Conservation (phyloP, 2,329 filamentous ascomycete species). For the Diaporthe sp. region DNA sequence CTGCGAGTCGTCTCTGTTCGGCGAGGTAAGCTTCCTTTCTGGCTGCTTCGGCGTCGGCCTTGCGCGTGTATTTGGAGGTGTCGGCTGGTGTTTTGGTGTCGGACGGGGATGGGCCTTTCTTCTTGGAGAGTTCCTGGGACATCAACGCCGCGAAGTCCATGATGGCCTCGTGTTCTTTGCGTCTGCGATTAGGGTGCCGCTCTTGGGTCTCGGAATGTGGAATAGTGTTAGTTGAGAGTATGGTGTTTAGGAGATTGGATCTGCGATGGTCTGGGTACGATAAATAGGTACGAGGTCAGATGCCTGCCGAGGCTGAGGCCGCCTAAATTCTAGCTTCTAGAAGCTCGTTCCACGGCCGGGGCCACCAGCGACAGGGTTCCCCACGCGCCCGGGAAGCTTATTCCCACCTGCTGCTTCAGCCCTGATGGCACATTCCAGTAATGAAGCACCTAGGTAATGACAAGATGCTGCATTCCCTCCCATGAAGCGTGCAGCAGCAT, state of each 20-base stretch:
- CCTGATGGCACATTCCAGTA: not conserved
- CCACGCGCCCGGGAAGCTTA: constrained; percentile 25
- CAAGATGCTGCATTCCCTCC: not conserved
- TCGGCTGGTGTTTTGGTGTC: constrained; percentile 35
- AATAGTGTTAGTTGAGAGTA: not conserved
- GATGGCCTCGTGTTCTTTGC: constrained; percentile 39
- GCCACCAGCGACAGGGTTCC: constrained; percentile 25
- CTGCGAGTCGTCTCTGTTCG: constrained; percentile 81
- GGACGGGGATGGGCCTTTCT: constrained; percentile 62
- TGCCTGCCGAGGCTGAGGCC: constrained; percentile 18
- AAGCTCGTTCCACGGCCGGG: constrained; percentile 26
- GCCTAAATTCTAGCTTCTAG: constrained; percentile 28
- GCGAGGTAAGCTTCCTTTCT: constrained; percentile 83
- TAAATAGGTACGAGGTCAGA: not conserved
- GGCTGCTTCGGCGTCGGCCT: constrained; percentile 86
- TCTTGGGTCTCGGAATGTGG: not conserved
- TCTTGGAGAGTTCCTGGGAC: constrained; percentile 90
- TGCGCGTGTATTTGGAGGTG: constrained; percentile 83
- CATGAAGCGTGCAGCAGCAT: not conserved
- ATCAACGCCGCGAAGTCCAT: constrained; percentile 98
- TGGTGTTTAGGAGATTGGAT: not conserved
- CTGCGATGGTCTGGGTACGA: not conserved
- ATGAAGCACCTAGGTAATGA: too few relatives aligned
- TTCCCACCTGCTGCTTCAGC: constrained; percentile 9
- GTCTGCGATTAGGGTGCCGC: not conserved